Evolutionary conservation across 805 yeast genomes (phyloP), one percentile per base, ranked within the genome.

Genomic region (Barnettozyma sucrosica): DNA sequence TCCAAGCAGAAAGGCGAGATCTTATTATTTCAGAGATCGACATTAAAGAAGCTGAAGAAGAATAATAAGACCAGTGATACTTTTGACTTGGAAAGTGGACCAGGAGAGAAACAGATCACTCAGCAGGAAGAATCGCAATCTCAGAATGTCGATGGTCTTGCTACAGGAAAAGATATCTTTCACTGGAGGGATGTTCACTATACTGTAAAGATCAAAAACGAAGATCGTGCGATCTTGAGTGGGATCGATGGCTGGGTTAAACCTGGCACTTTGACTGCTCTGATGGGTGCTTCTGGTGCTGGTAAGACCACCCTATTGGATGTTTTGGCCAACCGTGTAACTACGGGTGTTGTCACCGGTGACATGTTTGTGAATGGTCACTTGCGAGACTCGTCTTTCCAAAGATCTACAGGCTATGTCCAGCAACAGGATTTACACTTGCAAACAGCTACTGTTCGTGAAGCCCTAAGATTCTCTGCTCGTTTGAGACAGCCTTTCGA

Each of bases 211-310:
- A 80, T 81, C 55, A 80, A 82, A 59, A 64, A 65, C 33, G 86
- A 77, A 51, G 72, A 78, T 23, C 71, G 89, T 58, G 71, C 81
- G 51, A 76, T 85, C 51, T 66, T 85, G 58, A 70, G 72, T 51
- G 74, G 77, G 51, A 86, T 85, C 47, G 87, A 83, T 61, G 93
- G 92, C 42, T 85, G 87, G 85, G 89, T 85, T 40, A 82, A 83
- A 60, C 90, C 90, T 7, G 90, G 90, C 53, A 83, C 89, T 42
- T 68, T 85, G 60, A 85, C 92, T 45, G 93, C 93, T 7, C 66
- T 81, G 43, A 80, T 80, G 85, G 87, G 89, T 55, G 81, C 83
- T 18, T 80, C 89, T 34, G 89, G 89, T 67, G 89, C 90, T 51
- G 90, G 90, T 73, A 83, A 83, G 61, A 84, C 90, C 19, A 83